Conservation (phyloP, 164 flowering plant genomes). For the Warburgia ugandensis region DNA sequence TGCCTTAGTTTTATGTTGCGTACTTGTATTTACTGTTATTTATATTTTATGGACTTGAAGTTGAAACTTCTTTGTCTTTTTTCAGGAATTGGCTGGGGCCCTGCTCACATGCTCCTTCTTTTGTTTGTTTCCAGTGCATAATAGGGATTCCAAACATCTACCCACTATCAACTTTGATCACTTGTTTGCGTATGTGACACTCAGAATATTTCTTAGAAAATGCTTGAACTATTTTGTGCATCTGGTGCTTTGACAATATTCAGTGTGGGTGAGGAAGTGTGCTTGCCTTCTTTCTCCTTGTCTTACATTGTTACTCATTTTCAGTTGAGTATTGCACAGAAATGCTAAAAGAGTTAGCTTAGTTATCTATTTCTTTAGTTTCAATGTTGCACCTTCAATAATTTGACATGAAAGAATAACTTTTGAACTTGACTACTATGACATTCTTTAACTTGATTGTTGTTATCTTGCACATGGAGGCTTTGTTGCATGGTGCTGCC, state of each 20-base stretch:
- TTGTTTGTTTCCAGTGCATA: slow-evolving; percentile 63
- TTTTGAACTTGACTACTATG: no score
- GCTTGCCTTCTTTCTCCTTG: not conserved
- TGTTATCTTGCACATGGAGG: no score
- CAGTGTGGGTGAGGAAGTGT: not conserved
- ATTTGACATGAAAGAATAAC: no score
- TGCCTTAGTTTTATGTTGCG: not conserved
- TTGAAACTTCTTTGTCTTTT: slow-evolving; percentile 7
- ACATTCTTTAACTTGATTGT: no score
- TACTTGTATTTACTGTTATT: not conserved
- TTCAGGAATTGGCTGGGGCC: slow-evolving; percentile 81
- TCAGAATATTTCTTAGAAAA: not conserved
- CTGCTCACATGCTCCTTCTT: slow-evolving; percentile 85
- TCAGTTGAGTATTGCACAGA: no score
- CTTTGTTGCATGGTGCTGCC: no score
- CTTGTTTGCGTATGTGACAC: slow-evolving; percentile 74
- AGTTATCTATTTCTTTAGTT: no score
- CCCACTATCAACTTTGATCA: slow-evolving; percentile 79
- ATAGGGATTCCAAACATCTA: slow-evolving; percentile 57
- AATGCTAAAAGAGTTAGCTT: no score
- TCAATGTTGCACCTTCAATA: no score
- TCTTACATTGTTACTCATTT: no score
- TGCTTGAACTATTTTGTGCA: not conserved
- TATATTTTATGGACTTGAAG: not conserved
- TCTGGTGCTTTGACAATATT: not conserved